Evolutionary conservation across 306 rosid species (phyloP), one percentile per base, ranked within the genome.

Genomic region (Cercis canadensis): DNA sequence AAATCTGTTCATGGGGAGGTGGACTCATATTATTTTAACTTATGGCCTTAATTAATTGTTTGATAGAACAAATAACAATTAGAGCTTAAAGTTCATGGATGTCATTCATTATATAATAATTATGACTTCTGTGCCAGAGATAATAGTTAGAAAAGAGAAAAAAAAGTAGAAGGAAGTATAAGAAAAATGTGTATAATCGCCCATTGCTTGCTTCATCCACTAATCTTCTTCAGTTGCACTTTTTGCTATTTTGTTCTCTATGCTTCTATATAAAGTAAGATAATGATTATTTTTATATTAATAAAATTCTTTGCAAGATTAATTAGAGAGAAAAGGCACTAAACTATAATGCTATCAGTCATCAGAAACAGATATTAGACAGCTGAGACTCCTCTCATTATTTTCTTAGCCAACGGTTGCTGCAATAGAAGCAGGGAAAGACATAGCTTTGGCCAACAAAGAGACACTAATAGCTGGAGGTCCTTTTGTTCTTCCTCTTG

Each of bases 391-490:
- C 57, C 70, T 65, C 77, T 78, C 34, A 58, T 75, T 78, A 69
- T 73, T 69, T 51, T 77, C 56, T 62, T 84, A 94, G 99, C 99
- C 99, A 63, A 94, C 99, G 36, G 99, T 94, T 65, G 99, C 99
- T 62, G 99, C 99, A 8, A 94, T 94, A 40, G 95, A 94, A 84
- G 99, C 97, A 29, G 99, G 99, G 75, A 94, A 94, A 83, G 95
- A 94, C 89, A 94, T 94, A 83, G 99, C 99, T 66, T 85, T 94
- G 80, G 99, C 99, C 72, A 94, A 94, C 75, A 94, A 94, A 81
- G 99, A 94, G 84, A 94, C 99, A 57, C 75, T 94, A 59, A 94
- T 94, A 78, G 99, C 99, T 60, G 99, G 99, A 71, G 99, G 99
- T 72, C 97, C 99, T 63, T 94, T 94, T 80, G 96, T 94, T 73